phyloP scores from a whole-genome alignment of 306 rosid genomes.

The Psophocarpus tetragonolobus region DNA sequence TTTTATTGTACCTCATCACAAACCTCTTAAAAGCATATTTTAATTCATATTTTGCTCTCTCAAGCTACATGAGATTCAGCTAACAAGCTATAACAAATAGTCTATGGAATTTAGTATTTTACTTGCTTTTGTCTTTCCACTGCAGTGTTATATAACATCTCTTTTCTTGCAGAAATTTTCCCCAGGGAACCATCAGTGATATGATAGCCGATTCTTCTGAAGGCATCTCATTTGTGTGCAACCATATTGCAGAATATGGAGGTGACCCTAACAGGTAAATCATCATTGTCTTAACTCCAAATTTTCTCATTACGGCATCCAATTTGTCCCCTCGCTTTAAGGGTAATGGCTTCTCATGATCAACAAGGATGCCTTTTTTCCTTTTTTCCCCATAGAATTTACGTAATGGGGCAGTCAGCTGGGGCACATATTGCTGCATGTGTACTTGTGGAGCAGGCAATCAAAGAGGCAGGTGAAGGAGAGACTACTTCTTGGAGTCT shows the following conservation, averaged over 20 bases:
- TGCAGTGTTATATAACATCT: constrained; percentile 13
- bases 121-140: background rate
- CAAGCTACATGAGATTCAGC: background rate
- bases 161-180: constrained; percentile 74
- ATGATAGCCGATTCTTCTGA: constrained; percentile 83
- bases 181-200: constrained; percentile 91
- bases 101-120: background rate
- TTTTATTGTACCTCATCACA: background rate
- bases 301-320: constrained; percentile 9
- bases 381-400: constrained; percentile 55
- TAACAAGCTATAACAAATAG: background rate
- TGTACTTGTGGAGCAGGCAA: constrained; percentile 77
- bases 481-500: constrained; percentile 80
- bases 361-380: constrained; percentile 24
- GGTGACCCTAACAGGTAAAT: constrained; percentile 84
- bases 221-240: constrained; percentile 91
- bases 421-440: constrained; percentile 99
- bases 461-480: constrained; percentile 90
- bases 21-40: background rate
- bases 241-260: constrained; percentile 88
- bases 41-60: background rate
- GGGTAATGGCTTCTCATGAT: constrained; percentile 12
- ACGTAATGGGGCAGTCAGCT: constrained; percentile 97
- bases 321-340: background rate
- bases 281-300: background rate